Percentiles rank a stretch among this genome's conserved stretches.
Conservation (phyloP, 2,329 filamentous ascomycete species). For the Fusarium sp. region DNA sequence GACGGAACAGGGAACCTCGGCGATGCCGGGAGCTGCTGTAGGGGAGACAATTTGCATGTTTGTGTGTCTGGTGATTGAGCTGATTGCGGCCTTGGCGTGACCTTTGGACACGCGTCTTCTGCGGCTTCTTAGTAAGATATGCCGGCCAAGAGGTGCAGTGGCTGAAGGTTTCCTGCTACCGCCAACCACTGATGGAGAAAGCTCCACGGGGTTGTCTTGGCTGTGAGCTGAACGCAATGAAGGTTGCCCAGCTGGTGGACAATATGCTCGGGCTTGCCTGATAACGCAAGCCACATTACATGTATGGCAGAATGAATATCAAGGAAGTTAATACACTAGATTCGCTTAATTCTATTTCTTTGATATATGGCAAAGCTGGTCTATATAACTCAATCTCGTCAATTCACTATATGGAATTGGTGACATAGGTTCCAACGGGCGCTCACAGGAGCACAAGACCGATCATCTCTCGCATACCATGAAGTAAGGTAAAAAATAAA, state of each 20-base stretch:
- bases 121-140: not conserved
- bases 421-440: not conserved
- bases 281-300: not conserved
- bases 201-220: not conserved
- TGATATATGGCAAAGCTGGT: not conserved
- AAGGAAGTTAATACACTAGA: not conserved
- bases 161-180: not conserved
- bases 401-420: not conserved
- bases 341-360: not conserved
- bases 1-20: slow-evolving; percentile 4
- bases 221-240: not conserved
- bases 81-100: slow-evolving; percentile 21
- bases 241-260: not conserved
- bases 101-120: slow-evolving; percentile 23
- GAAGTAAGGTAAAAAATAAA: not conserved
- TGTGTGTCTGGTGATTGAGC: slow-evolving; percentile 26
- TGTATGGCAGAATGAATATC: not conserved
- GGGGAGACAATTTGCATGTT: not conserved
- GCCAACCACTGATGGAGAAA: not conserved
- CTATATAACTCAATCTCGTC: not conserved
- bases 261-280: not conserved
- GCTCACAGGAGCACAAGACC: not conserved
- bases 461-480: not conserved
- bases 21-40: slow-evolving; percentile 4
- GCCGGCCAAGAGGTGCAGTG: not conserved